phyloP scores from a whole-genome alignment of 2,329 filamentous ascomycete genomes.

The Reticulascus tulasneorum region DNA sequence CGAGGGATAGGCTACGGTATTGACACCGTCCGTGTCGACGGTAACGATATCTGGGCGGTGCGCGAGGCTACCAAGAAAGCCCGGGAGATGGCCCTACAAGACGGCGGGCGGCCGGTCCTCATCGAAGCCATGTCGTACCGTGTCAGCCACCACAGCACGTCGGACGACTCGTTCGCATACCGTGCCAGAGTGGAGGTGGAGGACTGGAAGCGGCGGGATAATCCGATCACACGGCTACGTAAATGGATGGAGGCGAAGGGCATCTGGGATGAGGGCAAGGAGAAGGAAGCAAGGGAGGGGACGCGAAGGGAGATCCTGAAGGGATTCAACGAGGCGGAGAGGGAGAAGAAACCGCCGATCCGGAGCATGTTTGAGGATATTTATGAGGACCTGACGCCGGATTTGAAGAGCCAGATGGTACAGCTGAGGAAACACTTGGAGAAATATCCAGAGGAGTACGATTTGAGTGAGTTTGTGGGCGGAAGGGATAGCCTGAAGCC shows the following conservation, averaged over 20 bases:
- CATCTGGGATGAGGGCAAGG: conserved; percentile 80
- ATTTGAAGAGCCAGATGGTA: conserved; percentile 65
- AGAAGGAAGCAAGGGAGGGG: conserved; percentile 65
- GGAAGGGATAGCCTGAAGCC: conserved; percentile 60
- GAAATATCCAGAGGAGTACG: conserved; percentile 89
- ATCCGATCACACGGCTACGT: conserved; percentile 77
- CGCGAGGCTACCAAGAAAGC: conserved; percentile 75
- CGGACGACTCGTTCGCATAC: conserved; percentile 95
- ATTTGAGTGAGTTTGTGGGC: conserved; percentile 70
- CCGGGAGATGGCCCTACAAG: conserved; percentile 70
- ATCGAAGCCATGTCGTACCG: conserved; percentile 98
- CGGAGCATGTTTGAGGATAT: conserved; percentile 78
- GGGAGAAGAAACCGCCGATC: conserved; percentile 73
- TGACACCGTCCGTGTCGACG: conserved; percentile 85
- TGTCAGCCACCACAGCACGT: conserved; percentile 96
- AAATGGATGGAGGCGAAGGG: conserved; percentile 87
- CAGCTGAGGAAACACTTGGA: conserved; percentile 75
- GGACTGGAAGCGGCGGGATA: conserved; percentile 89
- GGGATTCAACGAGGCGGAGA: conserved; percentile 80
- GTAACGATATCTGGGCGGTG: conserved; percentile 92
- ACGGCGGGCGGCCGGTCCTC: conserved; percentile 77
- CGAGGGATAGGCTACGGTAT: conserved; percentile 90
- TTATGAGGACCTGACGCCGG: conserved; percentile 82
- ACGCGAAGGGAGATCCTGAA: conserved; percentile 73
- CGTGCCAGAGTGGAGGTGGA: conserved; percentile 90